Evolutionary conservation across 257 asterid genomes (phyloP), one percentile per base, ranked within the genome.

Genomic region (Marsdenia floribunda): DNA sequence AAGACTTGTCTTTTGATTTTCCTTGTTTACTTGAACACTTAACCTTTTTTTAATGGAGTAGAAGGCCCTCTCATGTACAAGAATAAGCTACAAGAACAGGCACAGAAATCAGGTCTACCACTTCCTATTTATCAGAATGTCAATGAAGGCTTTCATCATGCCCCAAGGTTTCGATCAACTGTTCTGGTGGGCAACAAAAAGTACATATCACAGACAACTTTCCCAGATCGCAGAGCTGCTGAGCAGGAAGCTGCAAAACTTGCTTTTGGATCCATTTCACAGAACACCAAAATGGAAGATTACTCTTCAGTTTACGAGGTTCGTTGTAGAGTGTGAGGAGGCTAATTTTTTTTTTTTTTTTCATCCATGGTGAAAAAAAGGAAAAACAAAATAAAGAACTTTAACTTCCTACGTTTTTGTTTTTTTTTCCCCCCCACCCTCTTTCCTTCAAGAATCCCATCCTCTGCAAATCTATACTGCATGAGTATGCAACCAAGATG

Each of bases 201-300:
- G n/a, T 81, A 73, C 50, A 47, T 64, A 70, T 75, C 87, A 29
- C 37, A 40, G 15, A 71, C 10, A 11, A 76, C 80, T 38, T 60
- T 53, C 65, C 55, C 71, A 6, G 65, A 76, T n/a, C n/a, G 53
- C 59, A 73, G 26, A 29, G 68, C 77, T 55, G 81, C 83, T 24
- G 85, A 78, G 58, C 83, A 78, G 26, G 83, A 81, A 37, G 85
- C 21, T 13, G 83, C 82, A 46, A 84, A 64, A 75, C 26, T 76
- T 2, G 85, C 87, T 13, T 71, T 68, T 40, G 83, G 81, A 35
- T 63, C 71, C 52, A 37, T 79, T 57, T 52, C 50, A 8, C 49
- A 50, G 38, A 59, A 70, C 35, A 50, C 29, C 24, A 75, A 61
- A 46, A 68, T 40, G 14, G 33, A 42, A 72, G 81, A 59, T 63